Conservation (phyloP, 768 basidiomycete genomes). For the Rhodotorula diobovata region DNA sequence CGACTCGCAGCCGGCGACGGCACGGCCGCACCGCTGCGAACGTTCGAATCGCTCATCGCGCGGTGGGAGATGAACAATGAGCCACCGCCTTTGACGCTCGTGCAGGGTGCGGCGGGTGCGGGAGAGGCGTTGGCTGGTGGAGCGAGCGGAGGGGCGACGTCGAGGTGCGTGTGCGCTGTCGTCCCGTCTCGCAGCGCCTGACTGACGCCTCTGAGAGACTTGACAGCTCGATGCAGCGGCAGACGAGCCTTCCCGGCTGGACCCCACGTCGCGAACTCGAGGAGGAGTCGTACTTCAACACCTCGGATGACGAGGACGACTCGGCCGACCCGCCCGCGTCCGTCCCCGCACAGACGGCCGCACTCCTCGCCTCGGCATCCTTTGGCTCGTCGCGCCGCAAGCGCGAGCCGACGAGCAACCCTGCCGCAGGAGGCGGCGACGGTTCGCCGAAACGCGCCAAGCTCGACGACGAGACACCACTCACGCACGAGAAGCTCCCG, state of each 20-base stretch:
- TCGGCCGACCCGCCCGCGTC: background rate
- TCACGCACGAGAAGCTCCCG: background rate
- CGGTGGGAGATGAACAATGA: constrained; percentile 92
- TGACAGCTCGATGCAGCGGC: constrained; percentile 17
- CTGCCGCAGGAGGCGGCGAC: background rate
- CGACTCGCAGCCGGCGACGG: constrained; percentile 54
- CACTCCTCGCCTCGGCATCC: background rate
- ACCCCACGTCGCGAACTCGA: constrained; percentile 53
- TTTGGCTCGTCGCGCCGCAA: constrained; percentile 16
- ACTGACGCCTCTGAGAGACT: background rate
- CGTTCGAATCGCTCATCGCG: constrained; percentile 68
- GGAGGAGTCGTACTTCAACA: constrained; percentile 92
- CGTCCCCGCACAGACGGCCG: background rate
- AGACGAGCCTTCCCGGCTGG: constrained; percentile 53
- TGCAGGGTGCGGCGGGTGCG: background rate
- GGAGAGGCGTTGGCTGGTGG: constrained; percentile 56
- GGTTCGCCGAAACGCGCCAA: background rate
- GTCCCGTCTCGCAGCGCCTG: constrained; percentile 50
- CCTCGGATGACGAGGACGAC: constrained; percentile 65
- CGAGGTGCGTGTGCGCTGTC: background rate
- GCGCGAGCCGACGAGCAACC: background rate
- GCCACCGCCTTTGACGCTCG: constrained; percentile 44
- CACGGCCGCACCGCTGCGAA: constrained; percentile 59
- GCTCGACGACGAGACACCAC: background rate
- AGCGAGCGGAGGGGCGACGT: constrained; percentile 42